These are phyloP conservation scores for Globisporangium solare DNA, from an alignment of 352 stramenopile species.

Conservation along the genomic window DNA sequence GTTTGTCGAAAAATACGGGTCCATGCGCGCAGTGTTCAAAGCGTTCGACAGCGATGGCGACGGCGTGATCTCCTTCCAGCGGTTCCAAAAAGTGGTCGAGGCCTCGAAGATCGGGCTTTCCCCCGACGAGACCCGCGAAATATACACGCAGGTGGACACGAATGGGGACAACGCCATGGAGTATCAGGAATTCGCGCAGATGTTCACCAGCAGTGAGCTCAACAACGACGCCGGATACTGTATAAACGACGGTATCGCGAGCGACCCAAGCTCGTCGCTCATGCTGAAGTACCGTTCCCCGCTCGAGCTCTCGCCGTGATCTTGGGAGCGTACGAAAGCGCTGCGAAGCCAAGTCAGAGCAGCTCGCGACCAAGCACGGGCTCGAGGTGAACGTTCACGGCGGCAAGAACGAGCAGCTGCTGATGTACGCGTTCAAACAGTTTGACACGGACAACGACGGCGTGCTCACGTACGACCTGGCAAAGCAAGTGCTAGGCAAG, in stretches of 20 bases:
- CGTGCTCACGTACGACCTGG: slow-evolving; percentile 65
- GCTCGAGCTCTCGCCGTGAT: slow-evolving; percentile 52
- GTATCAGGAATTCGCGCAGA: slow-evolving; percentile 68
- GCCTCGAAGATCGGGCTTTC: slow-evolving; percentile 52
- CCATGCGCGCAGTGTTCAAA: slow-evolving; percentile 69
- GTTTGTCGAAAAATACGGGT: slow-evolving; percentile 73
- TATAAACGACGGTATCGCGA: slow-evolving; percentile 10
- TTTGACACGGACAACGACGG: slow-evolving; percentile 73
- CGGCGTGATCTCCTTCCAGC: slow-evolving; percentile 69
- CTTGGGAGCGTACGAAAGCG: slow-evolving; percentile 59
- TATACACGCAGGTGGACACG: slow-evolving; percentile 55
- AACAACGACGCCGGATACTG: not conserved
- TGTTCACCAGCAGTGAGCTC: slow-evolving; percentile 44
- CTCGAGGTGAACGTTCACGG: slow-evolving; percentile 50
- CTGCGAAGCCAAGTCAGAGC: slow-evolving; percentile 52
- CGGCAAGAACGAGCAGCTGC: slow-evolving; percentile 58
- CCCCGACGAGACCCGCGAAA: slow-evolving; percentile 28
- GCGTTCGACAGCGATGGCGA: slow-evolving; percentile 65
- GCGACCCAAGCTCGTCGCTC: slow-evolving; percentile 47
- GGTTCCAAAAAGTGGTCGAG: slow-evolving; percentile 71
- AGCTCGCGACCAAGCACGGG: slow-evolving; percentile 52
- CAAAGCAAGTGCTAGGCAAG: slow-evolving; percentile 51
- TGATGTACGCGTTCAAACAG: slow-evolving; percentile 77
- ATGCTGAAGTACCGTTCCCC: slow-evolving; percentile 67
- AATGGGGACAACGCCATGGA: slow-evolving; percentile 74